Evolutionary conservation across 352 stramenopile genomes (phyloP).

Genomic region (Globisporangium perplexum): DNA sequence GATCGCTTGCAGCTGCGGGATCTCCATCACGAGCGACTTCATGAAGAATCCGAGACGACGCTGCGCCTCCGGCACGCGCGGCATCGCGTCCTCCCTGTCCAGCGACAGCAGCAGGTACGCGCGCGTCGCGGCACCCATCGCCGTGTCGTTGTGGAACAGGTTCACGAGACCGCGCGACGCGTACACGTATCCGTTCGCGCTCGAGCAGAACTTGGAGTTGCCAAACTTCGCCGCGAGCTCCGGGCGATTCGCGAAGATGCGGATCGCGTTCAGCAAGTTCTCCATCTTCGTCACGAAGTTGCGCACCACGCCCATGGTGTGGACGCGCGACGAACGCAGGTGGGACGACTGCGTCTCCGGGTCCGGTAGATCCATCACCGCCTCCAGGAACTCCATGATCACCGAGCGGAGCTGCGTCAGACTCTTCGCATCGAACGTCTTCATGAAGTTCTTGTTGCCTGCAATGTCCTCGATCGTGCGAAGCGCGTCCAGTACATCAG

Average conservation of each 20-base stretch:
- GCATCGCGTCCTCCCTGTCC: constrained; percentile 65
- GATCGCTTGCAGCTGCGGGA: constrained; percentile 59
- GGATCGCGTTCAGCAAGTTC: constrained; percentile 51
- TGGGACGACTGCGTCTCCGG: constrained; percentile 47
- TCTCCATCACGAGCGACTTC: constrained; percentile 77
- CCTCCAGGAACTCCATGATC: constrained; percentile 71
- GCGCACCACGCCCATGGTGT: constrained; percentile 67
- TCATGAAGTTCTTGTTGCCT: constrained; percentile 54
- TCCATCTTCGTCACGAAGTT: constrained; percentile 79
- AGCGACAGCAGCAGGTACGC: constrained; percentile 68
- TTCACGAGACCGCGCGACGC: constrained; percentile 71
- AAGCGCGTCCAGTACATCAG: constrained; percentile 54
- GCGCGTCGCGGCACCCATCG: constrained; percentile 72
- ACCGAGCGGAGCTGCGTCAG: constrained; percentile 43
- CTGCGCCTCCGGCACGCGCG: constrained; percentile 58
- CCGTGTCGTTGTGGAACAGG: constrained; percentile 66
- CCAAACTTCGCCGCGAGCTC: constrained; percentile 59
- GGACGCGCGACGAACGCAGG: constrained; percentile 42
- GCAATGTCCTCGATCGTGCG: constrained; percentile 64
- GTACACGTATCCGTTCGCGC: constrained; percentile 72
- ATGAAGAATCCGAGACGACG: constrained; percentile 79
- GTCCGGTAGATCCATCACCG: constrained; percentile 64
- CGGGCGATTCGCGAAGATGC: constrained; percentile 43
- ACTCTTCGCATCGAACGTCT: constrained; percentile 51
- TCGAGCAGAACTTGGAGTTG: constrained; percentile 73